Evolutionary conservation across 2,329 filamentous ascomycete species (phyloP).

Genomic region (Arthrobotrys entomopaga): DNA sequence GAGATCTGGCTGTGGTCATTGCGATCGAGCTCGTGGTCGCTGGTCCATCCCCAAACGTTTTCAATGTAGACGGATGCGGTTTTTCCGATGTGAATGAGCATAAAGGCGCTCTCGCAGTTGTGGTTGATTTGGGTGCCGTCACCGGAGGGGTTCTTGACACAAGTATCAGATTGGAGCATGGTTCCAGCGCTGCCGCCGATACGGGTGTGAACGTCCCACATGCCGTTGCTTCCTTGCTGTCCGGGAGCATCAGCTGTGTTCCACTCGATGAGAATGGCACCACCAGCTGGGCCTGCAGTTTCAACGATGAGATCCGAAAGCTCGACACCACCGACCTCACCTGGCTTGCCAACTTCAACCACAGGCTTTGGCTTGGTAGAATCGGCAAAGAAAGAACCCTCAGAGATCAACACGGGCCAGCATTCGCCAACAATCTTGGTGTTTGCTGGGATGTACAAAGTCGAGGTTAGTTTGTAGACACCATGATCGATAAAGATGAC

Average conservation of each 20-base stretch:
- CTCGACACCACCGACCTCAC: conserved; percentile 74
- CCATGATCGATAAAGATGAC: conserved; percentile 81
- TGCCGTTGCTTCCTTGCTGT: conserved; percentile 65
- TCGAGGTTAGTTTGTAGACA: conserved; percentile 75
- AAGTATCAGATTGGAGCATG: conserved; percentile 79
- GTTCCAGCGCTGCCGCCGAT: conserved; percentile 88
- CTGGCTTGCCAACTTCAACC: conserved; percentile 73
- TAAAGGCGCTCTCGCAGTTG: conserved; percentile 62
- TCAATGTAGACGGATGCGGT: conserved; percentile 63
- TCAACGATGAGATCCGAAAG: conserved; percentile 77
- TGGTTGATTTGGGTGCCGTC: conserved; percentile 58
- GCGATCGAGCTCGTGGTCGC: conserved; percentile 63
- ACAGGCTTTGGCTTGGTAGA: conserved; percentile 72
- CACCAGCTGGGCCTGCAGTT: conserved; percentile 73
- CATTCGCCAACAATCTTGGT: conserved; percentile 71
- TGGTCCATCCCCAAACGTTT: conserved; percentile 66
- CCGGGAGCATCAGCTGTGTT: conserved; percentile 68
- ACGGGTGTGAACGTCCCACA: conserved; percentile 96
- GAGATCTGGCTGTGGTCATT: conserved; percentile 59
- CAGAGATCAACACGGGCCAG: conserved; percentile 69
- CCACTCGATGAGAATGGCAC: conserved; percentile 77
- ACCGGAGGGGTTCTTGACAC: conserved; percentile 70
- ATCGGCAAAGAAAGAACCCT: conserved; percentile 69
- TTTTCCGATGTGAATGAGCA: conserved; percentile 63
- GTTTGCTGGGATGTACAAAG: conserved; percentile 60